A percentile compares a stretch with the other conserved stretches of the same genome.
These are phyloP conservation scores for Plenodomus lindquistii DNA, from an alignment of 2,329 filamentous ascomycete genomes.

Conservation along the genomic window DNA sequence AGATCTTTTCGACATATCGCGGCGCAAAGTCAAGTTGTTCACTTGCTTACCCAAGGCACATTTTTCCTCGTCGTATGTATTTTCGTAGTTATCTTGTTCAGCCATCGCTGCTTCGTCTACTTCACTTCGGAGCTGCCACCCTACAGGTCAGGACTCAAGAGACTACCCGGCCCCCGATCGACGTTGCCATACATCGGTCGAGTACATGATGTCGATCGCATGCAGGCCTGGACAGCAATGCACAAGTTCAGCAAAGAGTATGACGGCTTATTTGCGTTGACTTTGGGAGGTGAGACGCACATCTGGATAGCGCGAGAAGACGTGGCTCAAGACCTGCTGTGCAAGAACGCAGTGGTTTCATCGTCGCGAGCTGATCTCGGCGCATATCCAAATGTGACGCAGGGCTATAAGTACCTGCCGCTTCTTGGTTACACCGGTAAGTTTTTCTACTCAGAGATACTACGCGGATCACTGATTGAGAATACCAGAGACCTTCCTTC, in stretches of 20 bases:
- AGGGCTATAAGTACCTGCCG: slow-evolving; percentile 4
- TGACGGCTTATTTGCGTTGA: slow-evolving; percentile 2
- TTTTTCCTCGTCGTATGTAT: no score
- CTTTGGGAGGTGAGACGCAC: slow-evolving; percentile 6
- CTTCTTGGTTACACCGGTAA: slow-evolving; percentile 3
- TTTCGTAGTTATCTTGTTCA: no score
- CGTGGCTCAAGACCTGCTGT: slow-evolving; percentile 3
- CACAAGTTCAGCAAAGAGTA: slow-evolving; percentile 11
- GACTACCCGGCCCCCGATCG: slow-evolving; percentile 7
- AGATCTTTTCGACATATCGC: no score
- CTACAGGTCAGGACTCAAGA: slow-evolving; percentile 7
- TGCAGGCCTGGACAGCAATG: slow-evolving; percentile 6
- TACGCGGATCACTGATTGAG: not conserved
- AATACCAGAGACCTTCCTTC: slow-evolving; percentile 1
- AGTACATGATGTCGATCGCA: slow-evolving; percentile 11
- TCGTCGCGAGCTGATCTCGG: slow-evolving; percentile 2
- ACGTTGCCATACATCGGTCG: slow-evolving; percentile 11
- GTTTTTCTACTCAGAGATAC: not conserved
- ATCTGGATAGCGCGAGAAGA: slow-evolving; percentile 10
- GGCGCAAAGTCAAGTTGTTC: no score
- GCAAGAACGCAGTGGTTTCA: slow-evolving; percentile 4
- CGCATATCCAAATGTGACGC: not conserved
- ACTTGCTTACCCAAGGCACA: no score
- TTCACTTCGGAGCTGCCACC: slow-evolving; percentile 7
- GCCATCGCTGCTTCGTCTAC: slow-evolving; percentile 3